A percentile compares a stretch with the other conserved stretches of the same genome.
Evolutionary conservation across 139 green algal genomes (phyloP).

Genomic region (Chlamydomonas sphaeroides): DNA sequence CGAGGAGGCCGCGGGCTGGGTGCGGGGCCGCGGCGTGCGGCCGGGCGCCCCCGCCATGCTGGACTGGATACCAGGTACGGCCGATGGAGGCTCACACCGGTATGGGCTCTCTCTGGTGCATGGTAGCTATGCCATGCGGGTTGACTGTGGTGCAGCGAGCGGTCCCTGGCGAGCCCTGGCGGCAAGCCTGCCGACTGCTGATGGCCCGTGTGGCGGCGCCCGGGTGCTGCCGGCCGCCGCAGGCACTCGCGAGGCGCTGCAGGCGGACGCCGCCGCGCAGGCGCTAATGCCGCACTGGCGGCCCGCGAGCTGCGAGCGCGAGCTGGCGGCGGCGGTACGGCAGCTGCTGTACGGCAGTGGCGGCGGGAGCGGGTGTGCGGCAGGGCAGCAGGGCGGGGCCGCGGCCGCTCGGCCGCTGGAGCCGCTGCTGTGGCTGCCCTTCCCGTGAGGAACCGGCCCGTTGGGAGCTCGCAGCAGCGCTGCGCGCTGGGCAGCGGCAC

Average conservation of each 20-base stretch:
- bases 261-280: background rate
- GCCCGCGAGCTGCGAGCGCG: background rate
- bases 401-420: background rate
- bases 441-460: slow-evolving; percentile 41
- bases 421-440: slow-evolving; percentile 22
- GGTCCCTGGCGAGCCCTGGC: too few relatives aligned
- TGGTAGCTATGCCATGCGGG: background rate
- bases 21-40: background rate
- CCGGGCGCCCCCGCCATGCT: background rate
- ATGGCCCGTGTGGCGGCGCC: background rate
- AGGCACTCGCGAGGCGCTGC: background rate
- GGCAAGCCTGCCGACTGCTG: too few relatives aligned
- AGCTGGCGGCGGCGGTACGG: background rate
- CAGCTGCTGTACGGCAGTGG: background rate
- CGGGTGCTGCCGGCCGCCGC: background rate
- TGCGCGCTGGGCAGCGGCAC: too few relatives aligned
- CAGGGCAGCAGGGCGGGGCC: too few relatives aligned
- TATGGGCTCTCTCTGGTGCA: too few relatives aligned
- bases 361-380: too few relatives aligned
- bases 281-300: slow-evolving; percentile 33
- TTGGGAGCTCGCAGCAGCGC: too few relatives aligned
- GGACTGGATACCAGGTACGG: slow-evolving; percentile 33
- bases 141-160: background rate
- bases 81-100: too few relatives aligned
- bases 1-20: slow-evolving; percentile 16